phyloP scores from a whole-genome alignment of 1,139 yeast genomes.

The Insectozyma bohioensis region DNA sequence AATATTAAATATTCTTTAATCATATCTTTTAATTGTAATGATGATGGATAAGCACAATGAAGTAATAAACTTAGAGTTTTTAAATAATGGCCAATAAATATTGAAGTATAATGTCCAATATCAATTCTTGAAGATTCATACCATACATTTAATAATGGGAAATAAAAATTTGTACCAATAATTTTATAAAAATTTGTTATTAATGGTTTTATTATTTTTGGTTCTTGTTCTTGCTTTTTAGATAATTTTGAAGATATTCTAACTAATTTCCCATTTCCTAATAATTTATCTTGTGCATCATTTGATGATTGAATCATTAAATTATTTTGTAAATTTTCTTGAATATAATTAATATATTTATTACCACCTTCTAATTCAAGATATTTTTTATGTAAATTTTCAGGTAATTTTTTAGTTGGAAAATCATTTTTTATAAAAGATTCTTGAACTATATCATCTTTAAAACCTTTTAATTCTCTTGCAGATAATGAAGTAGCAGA shows the following conservation, averaged over 20 bases:
- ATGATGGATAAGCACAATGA: constrained; percentile 58
- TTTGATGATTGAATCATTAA: constrained; percentile 39
- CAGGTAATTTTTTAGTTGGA: constrained; percentile 50
- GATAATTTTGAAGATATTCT: constrained; percentile 39
- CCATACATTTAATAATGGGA: constrained; percentile 59
- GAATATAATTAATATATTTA: constrained; percentile 8
- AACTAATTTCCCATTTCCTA: constrained; percentile 47
- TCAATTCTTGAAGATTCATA: constrained; percentile 38
- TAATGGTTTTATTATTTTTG: constrained; percentile 14
- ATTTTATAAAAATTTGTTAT: constrained; percentile 42
- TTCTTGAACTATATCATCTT: constrained; percentile 44
- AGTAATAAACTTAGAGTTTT: constrained; percentile 57
- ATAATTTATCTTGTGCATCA: constrained; percentile 38
- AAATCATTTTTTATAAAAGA: constrained; percentile 32
- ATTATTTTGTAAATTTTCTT: constrained; percentile 27
- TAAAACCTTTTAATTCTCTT: constrained; percentile 57
- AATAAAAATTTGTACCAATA: constrained; percentile 49
- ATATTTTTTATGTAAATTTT: constrained; percentile 41
- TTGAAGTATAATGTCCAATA: constrained; percentile 55
- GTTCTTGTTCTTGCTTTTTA: constrained; percentile 6
- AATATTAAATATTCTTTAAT: constrained; percentile 50
- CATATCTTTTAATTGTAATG: constrained; percentile 55
- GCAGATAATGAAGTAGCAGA: constrained; percentile 59
- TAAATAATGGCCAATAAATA: constrained; percentile 58
- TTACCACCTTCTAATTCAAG: constrained; percentile 15